A percentile compares a stretch with the other conserved stretches of the same genome.
Evolutionary conservation across 148 eudicot genomes (phyloP).

Genomic region (Linanthus parryae): DNA sequence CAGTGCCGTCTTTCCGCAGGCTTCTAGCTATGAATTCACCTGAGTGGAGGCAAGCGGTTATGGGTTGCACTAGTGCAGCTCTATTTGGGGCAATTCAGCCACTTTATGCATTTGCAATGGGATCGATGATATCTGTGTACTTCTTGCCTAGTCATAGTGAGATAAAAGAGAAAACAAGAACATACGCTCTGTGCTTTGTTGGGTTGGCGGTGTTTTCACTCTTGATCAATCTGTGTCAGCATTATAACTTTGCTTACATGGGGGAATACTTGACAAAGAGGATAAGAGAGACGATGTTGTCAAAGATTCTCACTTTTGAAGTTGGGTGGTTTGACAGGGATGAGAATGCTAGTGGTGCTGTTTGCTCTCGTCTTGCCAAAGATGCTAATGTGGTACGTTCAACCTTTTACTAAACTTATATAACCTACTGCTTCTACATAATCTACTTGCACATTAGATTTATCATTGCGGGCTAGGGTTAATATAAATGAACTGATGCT

Average conservation of each 20-base stretch:
- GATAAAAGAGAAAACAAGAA: conserved; percentile 46
- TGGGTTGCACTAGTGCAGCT: conserved; percentile 51
- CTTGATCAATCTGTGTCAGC: conserved; percentile 46
- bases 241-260: conserved; percentile 76
- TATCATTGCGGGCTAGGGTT: no score
- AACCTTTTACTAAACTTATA: no score
- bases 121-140: conserved; percentile 68
- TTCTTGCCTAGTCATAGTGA: conserved; percentile 41
- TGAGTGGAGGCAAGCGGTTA: conserved; percentile 65
- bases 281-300: conserved; percentile 65
- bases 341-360: conserved; percentile 72
- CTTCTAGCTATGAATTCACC: conserved; percentile 62
- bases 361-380: conserved; percentile 80
- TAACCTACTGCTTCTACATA: no score
- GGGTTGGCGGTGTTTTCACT: conserved; percentile 66
- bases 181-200: conserved; percentile 47
- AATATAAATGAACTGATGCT: no score
- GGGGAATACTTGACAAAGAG: conserved; percentile 86
- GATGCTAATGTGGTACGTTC: conserved; percentile 94
- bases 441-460: no score
- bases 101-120: conserved; percentile 58
- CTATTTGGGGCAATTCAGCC: conserved; percentile 79
- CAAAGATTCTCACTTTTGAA: conserved; percentile 72
- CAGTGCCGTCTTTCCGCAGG: conserved; percentile 56
- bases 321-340: conserved; percentile 89